phyloP scores from a whole-genome alignment of 2,329 filamentous ascomycete genomes.

The Diaporthe aspalathi region DNA sequence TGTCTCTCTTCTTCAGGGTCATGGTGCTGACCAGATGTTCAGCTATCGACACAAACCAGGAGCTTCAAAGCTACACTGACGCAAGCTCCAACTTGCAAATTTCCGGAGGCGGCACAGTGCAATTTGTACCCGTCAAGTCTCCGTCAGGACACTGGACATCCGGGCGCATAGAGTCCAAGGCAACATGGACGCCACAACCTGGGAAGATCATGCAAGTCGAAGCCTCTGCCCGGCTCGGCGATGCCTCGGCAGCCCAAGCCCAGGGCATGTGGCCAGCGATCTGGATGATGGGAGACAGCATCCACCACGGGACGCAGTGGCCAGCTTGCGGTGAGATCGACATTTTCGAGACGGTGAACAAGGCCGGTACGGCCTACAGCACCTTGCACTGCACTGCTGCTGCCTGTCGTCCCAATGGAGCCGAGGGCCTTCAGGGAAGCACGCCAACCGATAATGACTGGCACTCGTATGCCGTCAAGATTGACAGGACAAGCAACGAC shows the following conservation, averaged over 20 bases:
- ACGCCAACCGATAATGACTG: slow-evolving; percentile 51
- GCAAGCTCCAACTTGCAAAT: slow-evolving; percentile 61
- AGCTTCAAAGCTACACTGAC: slow-evolving; percentile 61
- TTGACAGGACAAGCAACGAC: slow-evolving; percentile 59
- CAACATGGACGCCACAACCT: slow-evolving; percentile 57
- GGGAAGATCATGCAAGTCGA: slow-evolving; percentile 61
- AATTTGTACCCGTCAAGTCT: slow-evolving; percentile 61
- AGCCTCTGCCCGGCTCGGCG: slow-evolving; percentile 59
- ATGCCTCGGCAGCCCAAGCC: slow-evolving; percentile 52
- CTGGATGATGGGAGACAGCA: slow-evolving; percentile 65
- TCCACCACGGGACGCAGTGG: slow-evolving; percentile 62
- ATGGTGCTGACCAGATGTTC: background rate
- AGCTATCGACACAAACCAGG: slow-evolving; percentile 55
- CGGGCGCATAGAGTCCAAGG: slow-evolving; percentile 63
- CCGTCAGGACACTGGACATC: slow-evolving; percentile 62
- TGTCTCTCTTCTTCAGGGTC: too few relatives aligned
- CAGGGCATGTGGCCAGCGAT: slow-evolving; percentile 70
- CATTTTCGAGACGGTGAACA: slow-evolving; percentile 68
- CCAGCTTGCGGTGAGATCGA: slow-evolving; percentile 68
- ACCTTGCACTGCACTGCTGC: slow-evolving; percentile 63
- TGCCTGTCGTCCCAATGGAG: slow-evolving; percentile 59
- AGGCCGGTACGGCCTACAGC: slow-evolving; percentile 57
- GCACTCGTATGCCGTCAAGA: slow-evolving; percentile 62
- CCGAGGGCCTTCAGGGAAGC: slow-evolving; percentile 43
- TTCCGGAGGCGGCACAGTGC: slow-evolving; percentile 61